Evolutionary conservation across 495 filamentous ascomycete genomes (phyloP).

Genomic region (Trichoderma asperelloides): DNA sequence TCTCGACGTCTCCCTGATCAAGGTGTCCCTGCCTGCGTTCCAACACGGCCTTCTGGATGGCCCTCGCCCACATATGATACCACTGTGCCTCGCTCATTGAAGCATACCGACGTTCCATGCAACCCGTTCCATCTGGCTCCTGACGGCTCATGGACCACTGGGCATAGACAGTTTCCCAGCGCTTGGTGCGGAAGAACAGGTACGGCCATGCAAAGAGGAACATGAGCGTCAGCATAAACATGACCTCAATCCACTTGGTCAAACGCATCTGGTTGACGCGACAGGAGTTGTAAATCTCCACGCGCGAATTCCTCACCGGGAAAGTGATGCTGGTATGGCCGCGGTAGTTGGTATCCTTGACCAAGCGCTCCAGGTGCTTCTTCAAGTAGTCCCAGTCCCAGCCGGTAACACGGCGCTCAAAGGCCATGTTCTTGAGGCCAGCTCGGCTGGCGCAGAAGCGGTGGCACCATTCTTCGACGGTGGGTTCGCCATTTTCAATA

Average conservation of each 20-base stretch:
- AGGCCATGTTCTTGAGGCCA: conserved; percentile 41
- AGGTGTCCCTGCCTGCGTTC: conserved; percentile 29
- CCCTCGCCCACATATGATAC: conserved; percentile 39
- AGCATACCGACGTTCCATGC: conserved; percentile 28
- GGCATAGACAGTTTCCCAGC: conserved; percentile 48
- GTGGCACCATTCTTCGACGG: conserved; percentile 48
- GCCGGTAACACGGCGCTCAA: conserved; percentile 40
- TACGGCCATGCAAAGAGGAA: conserved; percentile 57
- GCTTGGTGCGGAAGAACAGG: conserved; percentile 50
- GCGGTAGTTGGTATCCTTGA: conserved; percentile 52
- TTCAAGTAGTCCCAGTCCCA: conserved; percentile 40
- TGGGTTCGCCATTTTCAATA: conserved; percentile 21
- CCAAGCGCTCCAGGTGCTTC: conserved; percentile 33
- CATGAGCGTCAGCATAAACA: conserved; percentile 52
- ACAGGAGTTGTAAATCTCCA: conserved; percentile 47
- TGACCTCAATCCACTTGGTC: conserved; percentile 45
- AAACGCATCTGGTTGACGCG: conserved; percentile 48
- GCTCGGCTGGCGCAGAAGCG: conserved; percentile 41
- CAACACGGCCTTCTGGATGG: conserved; percentile 33
- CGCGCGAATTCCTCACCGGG: conserved; percentile 35
- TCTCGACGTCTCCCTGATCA: conserved; percentile 32
- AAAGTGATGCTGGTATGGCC: conserved; percentile 44
- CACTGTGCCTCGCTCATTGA: conserved; percentile 37
- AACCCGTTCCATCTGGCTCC: conserved; percentile 14
- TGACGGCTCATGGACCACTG: conserved; percentile 43